Evolutionary conservation across 2,329 filamentous ascomycete species (phyloP), one percentile per base, ranked within the genome.

Genomic region (Calonectria hawksworthii): DNA sequence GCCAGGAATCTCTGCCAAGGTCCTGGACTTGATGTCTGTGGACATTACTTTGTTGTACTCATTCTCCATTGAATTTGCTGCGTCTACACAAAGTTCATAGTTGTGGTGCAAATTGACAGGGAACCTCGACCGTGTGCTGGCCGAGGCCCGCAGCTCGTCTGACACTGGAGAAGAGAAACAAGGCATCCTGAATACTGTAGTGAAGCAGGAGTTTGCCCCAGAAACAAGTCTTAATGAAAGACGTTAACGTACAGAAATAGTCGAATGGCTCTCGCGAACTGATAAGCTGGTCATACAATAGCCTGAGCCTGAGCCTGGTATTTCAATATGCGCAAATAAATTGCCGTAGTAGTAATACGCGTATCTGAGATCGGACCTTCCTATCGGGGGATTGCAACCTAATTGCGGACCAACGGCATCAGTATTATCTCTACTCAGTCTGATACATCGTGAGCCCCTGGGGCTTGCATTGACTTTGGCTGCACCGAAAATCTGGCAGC

Each of bases 41-140:
- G 56, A 63, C 56, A 63, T 63, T 7, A 63, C 30, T 7, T 41
- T 63, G 56, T 63, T 63, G 56, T 63, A 63, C 56, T 63, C 56
- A 63, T 63, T 38, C 16, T 63, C 56, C 36, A 63, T 63, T 26
- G 34, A 23, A 14, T 38, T 28, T 21, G 56, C 56, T 10, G 56
- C 56, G n/a, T 38, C 56, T n/a, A 63, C 56, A 23, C 56, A 63
- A 4, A 63, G 7, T n/a, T 63, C 34, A 63, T 63, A 38, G 26
- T 63, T 63, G 23, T 63, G 56, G 34, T 63, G 56, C 14, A 63
- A n/a, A 38, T 63, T 41, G n/a, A 63, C 56, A 1, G 56, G 56
- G 56, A 63, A 63, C 32, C 36, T 63, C 14, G 56, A 63, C 23
- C 56, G 36, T 16, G 56, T 28, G 18, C 36, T 36, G 11, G 56